Percentiles rank a stretch among this genome's conserved stretches.
phyloP scores from a whole-genome alignment of 148 eudicot species.

The Rhododendron molle region DNA sequence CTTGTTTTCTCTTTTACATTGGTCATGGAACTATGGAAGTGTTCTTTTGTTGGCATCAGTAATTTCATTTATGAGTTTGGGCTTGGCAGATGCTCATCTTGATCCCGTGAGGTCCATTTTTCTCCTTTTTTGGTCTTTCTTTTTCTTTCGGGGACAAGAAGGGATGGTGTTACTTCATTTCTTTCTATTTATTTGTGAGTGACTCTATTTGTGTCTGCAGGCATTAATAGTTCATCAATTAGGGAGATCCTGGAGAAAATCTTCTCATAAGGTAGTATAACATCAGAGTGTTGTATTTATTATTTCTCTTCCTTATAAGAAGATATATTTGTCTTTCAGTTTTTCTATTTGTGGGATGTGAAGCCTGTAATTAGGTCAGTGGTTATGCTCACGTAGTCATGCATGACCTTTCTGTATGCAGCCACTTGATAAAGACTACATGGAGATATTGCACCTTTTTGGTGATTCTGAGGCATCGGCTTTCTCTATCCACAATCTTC shows the following conservation, averaged over 20 bases:
- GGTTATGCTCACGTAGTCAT: not conserved
- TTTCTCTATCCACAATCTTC: slow-evolving; percentile 84
- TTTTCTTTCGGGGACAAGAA: not conserved
- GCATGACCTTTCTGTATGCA: slow-evolving; percentile 26
- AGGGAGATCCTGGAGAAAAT: slow-evolving; percentile 89
- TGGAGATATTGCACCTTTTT: slow-evolving; percentile 69
- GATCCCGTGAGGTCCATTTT: not conserved
- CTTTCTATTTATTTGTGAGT: not conserved
- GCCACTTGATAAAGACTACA: slow-evolving; percentile 64
- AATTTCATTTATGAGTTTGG: not conserved
- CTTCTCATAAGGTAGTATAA: slow-evolving; percentile 52
- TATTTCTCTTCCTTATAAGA: not conserved
- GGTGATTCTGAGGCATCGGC: slow-evolving; percentile 74
- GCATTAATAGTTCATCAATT: slow-evolving; percentile 66
- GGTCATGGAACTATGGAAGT: not conserved
- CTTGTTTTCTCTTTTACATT: not conserved
- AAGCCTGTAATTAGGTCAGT: not conserved
- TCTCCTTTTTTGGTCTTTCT: not conserved
- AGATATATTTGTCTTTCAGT: not conserved
- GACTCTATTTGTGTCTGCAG: slow-evolving; percentile 32
- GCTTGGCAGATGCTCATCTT: slow-evolving; percentile 6
- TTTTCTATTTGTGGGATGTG: not conserved
- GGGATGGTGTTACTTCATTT: slow-evolving; percentile 2
- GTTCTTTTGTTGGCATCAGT: not conserved
- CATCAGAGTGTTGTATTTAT: not conserved